These are phyloP conservation scores for Heliocybe sulcata DNA, from an alignment of 1,284 basidiomycete genomes.

Conservation along the genomic window DNA sequence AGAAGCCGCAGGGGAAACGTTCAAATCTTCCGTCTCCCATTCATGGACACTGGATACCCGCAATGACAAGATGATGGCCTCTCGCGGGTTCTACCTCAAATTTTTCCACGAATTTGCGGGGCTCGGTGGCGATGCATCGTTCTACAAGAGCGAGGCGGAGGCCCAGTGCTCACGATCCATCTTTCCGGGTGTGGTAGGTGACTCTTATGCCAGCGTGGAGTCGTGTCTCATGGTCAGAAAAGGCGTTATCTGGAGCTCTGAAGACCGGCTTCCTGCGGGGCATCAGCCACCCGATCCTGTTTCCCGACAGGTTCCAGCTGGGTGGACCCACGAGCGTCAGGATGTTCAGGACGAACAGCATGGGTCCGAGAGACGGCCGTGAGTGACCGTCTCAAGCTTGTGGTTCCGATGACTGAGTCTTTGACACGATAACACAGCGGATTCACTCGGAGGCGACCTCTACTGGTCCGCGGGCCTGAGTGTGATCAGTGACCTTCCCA, in stretches of 20 bases:
- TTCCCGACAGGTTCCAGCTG: conserved; percentile 87
- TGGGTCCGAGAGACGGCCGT: conserved; percentile 83
- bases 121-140: conserved; percentile 62
- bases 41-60: conserved; percentile 76
- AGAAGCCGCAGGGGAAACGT: conserved; percentile 68
- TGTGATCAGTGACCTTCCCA: conserved; percentile 75
- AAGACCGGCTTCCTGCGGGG: conserved; percentile 59
- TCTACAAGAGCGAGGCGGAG: conserved; percentile 70
- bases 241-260: conserved; percentile 62
- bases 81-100: conserved; percentile 57
- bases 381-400: conserved; percentile 18
- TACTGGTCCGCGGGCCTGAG: conserved; percentile 84
- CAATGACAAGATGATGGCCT: conserved; percentile 63
- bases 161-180: conserved; percentile 59
- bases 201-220: background rate
- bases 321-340: conserved; percentile 91
- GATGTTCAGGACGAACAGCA: conserved; percentile 77
- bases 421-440: conserved; percentile 32
- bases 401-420: background rate
- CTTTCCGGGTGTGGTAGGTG: conserved; percentile 45
- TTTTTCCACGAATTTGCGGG: conserved; percentile 75
- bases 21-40: conserved; percentile 85
- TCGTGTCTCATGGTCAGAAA: conserved; percentile 1
- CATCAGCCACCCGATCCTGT: conserved; percentile 41
- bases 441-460: conserved; percentile 87